A percentile compares a stretch with the other conserved stretches of the same genome.
Conservation (phyloP, 768 basidiomycete genomes). For the Rhodotorula diobovata region DNA sequence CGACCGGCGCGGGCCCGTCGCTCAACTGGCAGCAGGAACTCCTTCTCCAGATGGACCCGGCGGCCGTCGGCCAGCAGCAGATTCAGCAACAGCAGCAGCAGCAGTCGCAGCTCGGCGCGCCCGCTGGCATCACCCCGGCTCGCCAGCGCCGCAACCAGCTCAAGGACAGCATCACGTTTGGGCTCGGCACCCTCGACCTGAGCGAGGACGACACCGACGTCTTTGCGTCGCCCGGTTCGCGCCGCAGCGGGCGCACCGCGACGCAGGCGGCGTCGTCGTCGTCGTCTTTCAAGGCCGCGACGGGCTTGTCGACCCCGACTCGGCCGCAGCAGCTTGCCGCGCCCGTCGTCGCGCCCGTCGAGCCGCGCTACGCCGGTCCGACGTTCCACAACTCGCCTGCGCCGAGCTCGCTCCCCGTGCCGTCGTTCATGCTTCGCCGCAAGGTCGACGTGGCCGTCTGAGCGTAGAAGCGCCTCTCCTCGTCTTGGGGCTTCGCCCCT, state of each 20-base stretch:
- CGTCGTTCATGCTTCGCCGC: conserved; percentile 25
- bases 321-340: not conserved
- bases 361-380: conserved; percentile 32
- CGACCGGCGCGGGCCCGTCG: conserved; percentile 4
- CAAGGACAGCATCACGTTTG: conserved; percentile 31
- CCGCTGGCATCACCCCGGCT: conserved; percentile 8
- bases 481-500: not conserved
- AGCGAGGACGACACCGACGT: not conserved
- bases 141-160: conserved; percentile 24
- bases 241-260: not conserved
- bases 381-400: conserved; percentile 38
- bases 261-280: not conserved
- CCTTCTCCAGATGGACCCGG: conserved; percentile 13
- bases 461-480: not conserved
- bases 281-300: not conserved
- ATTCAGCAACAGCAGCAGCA: conserved; percentile 1
- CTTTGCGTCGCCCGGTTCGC: conserved; percentile 3
- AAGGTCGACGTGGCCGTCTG: conserved; percentile 1
- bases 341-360: not conserved
- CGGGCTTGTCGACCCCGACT: conserved; percentile 6
- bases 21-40: conserved; percentile 37
- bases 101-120: not conserved
- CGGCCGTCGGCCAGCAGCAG: not conserved
- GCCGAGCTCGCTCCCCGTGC: conserved; percentile 24
- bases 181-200: conserved; percentile 15